These are phyloP conservation scores for Pinus albicaulis DNA, from an alignment of 75 land plant species.

Conservation along the genomic window DNA sequence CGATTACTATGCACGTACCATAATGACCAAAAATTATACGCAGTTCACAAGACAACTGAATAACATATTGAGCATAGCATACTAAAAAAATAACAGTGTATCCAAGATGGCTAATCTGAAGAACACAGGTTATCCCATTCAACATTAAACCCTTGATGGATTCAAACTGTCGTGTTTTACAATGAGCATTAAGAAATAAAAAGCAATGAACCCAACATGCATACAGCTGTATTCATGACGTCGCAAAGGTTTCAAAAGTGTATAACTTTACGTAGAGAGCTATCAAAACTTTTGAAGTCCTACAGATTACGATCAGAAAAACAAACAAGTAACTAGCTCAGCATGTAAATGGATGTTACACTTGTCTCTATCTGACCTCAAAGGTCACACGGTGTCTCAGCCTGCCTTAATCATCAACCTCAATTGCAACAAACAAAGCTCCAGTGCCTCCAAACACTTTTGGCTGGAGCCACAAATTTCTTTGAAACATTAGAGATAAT, in stretches of 20 bases:
- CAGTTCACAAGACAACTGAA: not conserved
- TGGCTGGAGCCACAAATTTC: not conserved
- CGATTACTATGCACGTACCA: not conserved
- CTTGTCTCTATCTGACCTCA: constrained; percentile 3
- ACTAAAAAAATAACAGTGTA: not conserved
- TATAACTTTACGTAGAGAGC: not conserved
- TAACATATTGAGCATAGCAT: not conserved
- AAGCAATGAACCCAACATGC: not conserved
- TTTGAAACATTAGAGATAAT: not conserved
- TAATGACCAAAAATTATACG: not conserved
- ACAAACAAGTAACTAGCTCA: not conserved
- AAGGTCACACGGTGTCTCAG: constrained; percentile 7
- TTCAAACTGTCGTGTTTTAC: not conserved
- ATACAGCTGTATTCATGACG: not conserved
- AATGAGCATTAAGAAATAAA: not conserved
- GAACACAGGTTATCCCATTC: not conserved
- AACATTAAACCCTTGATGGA: not conserved
- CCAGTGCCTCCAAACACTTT: constrained; percentile 10
- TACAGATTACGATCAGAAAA: constrained; percentile 4
- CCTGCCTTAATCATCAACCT: not conserved
- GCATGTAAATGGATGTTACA: not conserved
- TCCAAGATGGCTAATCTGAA: no score
- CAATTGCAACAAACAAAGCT: not conserved
- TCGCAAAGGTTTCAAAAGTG: not conserved
- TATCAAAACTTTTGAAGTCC: constrained; percentile 5